phyloP scores from a whole-genome alignment of 129 eudicot species.

The Solidago caesia region DNA sequence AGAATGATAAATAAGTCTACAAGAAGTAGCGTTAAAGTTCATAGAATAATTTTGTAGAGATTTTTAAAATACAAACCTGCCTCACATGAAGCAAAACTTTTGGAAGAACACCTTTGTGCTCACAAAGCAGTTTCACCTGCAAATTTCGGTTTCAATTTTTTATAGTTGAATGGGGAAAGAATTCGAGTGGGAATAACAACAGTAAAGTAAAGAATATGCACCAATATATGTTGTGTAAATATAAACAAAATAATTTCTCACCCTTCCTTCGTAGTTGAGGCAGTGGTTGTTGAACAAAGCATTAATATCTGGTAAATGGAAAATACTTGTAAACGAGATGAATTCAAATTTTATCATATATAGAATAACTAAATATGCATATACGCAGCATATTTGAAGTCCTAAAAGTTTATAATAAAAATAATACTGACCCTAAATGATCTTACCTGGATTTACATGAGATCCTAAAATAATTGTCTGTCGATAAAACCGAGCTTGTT shows the following conservation, averaged over 20 bases:
- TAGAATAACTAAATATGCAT: neutral
- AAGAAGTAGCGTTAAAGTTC: neutral
- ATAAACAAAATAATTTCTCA: slow-evolving; percentile 31
- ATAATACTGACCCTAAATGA: neutral
- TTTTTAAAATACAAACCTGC: slow-evolving; percentile 53
- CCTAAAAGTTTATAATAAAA: neutral
- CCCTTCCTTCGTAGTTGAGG: slow-evolving; percentile 84
- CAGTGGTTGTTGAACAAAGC: slow-evolving; percentile 75
- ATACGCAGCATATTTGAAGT: neutral
- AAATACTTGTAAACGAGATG: slow-evolving; percentile 6
- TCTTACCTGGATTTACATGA: slow-evolving; percentile 79
- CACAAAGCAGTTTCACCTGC: slow-evolving; percentile 73
- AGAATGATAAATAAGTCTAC: neutral
- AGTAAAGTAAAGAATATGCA: neutral
- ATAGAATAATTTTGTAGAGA: neutral
- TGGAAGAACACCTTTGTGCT: slow-evolving; percentile 85
- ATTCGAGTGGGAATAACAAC: neutral
- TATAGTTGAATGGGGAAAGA: neutral
- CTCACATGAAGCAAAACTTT: slow-evolving; percentile 72
- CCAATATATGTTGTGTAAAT: neutral
- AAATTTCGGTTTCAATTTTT: slow-evolving; percentile 11
- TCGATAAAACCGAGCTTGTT: slow-evolving; percentile 77
- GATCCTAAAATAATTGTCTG: slow-evolving; percentile 76
- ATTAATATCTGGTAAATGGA: slow-evolving; percentile 64
- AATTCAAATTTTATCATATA: neutral